Evolutionary conservation across 2,329 filamentous ascomycete species (phyloP).

Genomic region (Fusarium cicatricum): DNA sequence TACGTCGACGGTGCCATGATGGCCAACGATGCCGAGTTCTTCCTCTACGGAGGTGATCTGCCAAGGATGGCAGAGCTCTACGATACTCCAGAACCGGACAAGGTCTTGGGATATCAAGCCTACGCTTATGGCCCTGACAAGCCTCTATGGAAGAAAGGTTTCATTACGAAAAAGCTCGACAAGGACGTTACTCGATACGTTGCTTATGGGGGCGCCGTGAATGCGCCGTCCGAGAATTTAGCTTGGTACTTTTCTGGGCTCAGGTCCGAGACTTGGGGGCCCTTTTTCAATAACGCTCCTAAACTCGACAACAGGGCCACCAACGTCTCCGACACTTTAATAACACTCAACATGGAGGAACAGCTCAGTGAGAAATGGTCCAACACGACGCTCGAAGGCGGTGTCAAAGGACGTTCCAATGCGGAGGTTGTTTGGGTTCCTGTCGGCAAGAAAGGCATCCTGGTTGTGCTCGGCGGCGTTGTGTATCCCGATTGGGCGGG

Average conservation of each 20-base stretch:
- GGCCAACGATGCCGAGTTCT: slow-evolving; percentile 69
- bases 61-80: slow-evolving; percentile 47
- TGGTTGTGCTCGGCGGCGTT: slow-evolving; percentile 81
- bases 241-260: slow-evolving; percentile 77
- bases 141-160: slow-evolving; percentile 54
- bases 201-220: slow-evolving; percentile 70
- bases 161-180: slow-evolving; percentile 52
- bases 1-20: slow-evolving; percentile 71
- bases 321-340: slow-evolving; percentile 63
- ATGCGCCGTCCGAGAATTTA: slow-evolving; percentile 73
- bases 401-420: slow-evolving; percentile 64
- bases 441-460: slow-evolving; percentile 76
- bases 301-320: slow-evolving; percentile 48
- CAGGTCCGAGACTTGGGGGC: slow-evolving; percentile 58
- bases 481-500: slow-evolving; percentile 62
- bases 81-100: slow-evolving; percentile 51
- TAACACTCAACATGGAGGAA: slow-evolving; percentile 66
- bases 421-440: slow-evolving; percentile 79
- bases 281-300: slow-evolving; percentile 56
- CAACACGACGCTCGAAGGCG: slow-evolving; percentile 61
- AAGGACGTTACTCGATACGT: slow-evolving; percentile 65
- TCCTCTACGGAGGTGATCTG: slow-evolving; percentile 68
- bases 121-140: slow-evolving; percentile 60
- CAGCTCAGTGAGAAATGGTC: slow-evolving; percentile 62
- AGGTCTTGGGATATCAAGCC: slow-evolving; percentile 59